Evolutionary conservation across 129 eudicot genomes (phyloP), one percentile per base, ranked within the genome.

Genomic region (Escallonia herrerae): DNA sequence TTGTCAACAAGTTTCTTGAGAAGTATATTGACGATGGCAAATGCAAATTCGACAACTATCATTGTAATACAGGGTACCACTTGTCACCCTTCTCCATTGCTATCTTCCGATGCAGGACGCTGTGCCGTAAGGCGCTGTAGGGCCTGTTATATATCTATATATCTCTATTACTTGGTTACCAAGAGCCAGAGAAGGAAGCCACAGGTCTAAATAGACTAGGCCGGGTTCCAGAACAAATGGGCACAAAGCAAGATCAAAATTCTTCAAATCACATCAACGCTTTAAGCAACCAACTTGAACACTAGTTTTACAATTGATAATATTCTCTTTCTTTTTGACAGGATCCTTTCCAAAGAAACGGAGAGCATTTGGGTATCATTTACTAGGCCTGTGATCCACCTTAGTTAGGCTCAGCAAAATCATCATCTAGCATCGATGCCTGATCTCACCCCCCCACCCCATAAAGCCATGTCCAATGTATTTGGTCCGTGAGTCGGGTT

Each of bases 1-100:
- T 82, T 84, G 8, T 58, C 82, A 40, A 87, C 62, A 40, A 84
- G 73, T 65, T 74, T 77, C 77, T 87, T 87, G 62, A 87, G 79
- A 46, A 87, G 91, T 53, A 87, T 70, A 74, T 87, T 87, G 9
- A 79, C 60, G 22, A 82, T 64, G 49, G 90, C 90, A 49, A 80
- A 77, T 43, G 78, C 74, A 38, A 74, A 64, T 7, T 78, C 79
- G 57, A 80, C 70, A 3, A 53, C 75, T n/a, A 78, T 39, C 90
- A 84, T 77, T 13, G 66, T 70, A 55, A 84, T 43, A 84, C 66
- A 15, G 90, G 86, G 70, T 77, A 77, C 83, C 90, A 84, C 52
- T 77, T 64, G 42, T 41, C 58, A 22, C 58, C 58, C 14, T 69
- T 62, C 77, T 72, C 72, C 72, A 72, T 74, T 71, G 37, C 65